Evolutionary conservation across 306 rosid species (phyloP).

Genomic region (Corylus americana): DNA sequence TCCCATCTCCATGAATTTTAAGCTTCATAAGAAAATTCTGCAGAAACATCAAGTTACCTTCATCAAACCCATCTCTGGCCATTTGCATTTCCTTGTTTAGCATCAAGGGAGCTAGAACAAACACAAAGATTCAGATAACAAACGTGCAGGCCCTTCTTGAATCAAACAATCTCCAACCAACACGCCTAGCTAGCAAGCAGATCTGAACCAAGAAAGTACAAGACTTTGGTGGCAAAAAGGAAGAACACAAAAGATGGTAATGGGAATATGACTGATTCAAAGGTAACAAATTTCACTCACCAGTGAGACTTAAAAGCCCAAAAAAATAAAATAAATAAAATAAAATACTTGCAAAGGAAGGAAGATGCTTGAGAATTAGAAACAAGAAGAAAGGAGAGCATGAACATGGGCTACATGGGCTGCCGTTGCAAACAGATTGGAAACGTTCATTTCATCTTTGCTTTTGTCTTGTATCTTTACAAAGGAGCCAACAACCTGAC

Average conservation of each 20-base stretch:
- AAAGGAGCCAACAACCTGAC: conserved; percentile 51
- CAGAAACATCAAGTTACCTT: conserved; percentile 41
- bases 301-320: conserved; percentile 25
- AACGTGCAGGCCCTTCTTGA: conserved; percentile 34
- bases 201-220: conserved; percentile 43
- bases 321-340: conserved; percentile 8
- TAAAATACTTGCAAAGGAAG: conserved; percentile 22
- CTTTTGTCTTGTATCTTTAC: conserved; percentile 34
- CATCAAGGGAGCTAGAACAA: conserved; percentile 12
- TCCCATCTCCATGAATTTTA: conserved; percentile 26
- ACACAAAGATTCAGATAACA: conserved; percentile 28
- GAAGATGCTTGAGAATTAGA: conserved; percentile 44
- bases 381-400: neutral
- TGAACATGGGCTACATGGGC: conserved; percentile 69
- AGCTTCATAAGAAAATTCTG: conserved; percentile 22
- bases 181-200: conserved; percentile 36
- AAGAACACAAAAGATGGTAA: conserved; percentile 17
- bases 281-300: conserved; percentile 15
- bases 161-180: conserved; percentile 25
- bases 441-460: conserved; percentile 45
- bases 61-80: conserved; percentile 29
- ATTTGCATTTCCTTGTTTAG: conserved; percentile 27
- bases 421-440: conserved; percentile 58
- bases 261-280: conserved; percentile 32
- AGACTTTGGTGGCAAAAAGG: neutral